Base-by-base conservation (phyloP, 2,329 filamentous ascomycete species). In the Neopestalotiopsis rosae region DNA sequence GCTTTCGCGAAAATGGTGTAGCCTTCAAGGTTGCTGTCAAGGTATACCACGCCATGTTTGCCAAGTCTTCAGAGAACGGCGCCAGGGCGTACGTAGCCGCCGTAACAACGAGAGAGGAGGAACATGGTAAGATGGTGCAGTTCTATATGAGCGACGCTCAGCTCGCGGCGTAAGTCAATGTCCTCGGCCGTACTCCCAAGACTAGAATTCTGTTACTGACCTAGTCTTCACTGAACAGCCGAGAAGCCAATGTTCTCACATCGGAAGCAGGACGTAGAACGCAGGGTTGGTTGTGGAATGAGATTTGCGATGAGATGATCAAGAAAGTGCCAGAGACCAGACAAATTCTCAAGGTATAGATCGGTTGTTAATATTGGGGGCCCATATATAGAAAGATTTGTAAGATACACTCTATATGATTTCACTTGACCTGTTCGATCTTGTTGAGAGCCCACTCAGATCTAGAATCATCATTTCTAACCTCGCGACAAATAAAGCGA, bases 91-190 rank as follows among this genome's bases (percentile, higher is more conserved):
- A 75, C 45, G 57, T 76, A 7, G 71, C 73, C 3, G 69, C 71
- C 7, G 72, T 69, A 7, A 38, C 68, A 24, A 74, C 73, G 1
- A 71, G 71, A 56, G 75, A 77, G 57, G 67, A 38, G 12, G 72
- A 76, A 17, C 73, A 77, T 67, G 73, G 73, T 1, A 74, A 74
- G 58, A 75, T 73, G 42, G 68, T 76, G 45, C 71, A 71, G 24
- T 76, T 76, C 67, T 75, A 76, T 42, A 71, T 71, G 61, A 73
- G 72, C 1, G 69, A 74, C 30, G 70, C 65, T 17, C 68, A 72
- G 24, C 72, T 73, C 45, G 49, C 67, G 28, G 70, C 71, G 73
- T 74, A 59, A 73, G 72, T 70, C 9, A 12, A 32, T 57, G 56
- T 40, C 28, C 20, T 42, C 14, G 20, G 10, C 3, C 4, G 6